Conservation (phyloP, 2,329 filamentous ascomycete species). For the Leptographium flavum region DNA sequence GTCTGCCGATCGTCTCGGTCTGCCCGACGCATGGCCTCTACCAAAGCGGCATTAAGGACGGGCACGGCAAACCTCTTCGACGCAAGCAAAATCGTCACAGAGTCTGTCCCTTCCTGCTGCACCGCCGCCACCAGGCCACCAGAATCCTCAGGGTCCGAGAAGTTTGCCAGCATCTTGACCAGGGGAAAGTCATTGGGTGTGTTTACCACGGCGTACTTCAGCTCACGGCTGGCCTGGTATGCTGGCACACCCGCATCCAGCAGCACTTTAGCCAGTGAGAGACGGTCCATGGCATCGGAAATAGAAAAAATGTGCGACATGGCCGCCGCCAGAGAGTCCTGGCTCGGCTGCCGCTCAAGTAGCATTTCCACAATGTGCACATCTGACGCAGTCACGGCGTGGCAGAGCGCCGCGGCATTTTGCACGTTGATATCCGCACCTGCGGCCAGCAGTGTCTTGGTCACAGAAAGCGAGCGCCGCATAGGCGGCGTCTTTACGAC, state of each 20-base stretch:
- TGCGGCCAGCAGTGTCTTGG: conserved; percentile 31
- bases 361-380: conserved; percentile 33
- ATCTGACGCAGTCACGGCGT: conserved; percentile 32
- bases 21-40: conserved; percentile 26
- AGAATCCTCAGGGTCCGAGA: conserved; percentile 36
- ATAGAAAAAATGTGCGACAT: conserved; percentile 39
- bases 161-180: conserved; percentile 27
- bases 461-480: conserved; percentile 25
- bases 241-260: conserved; percentile 33
- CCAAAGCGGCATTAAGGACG: conserved; percentile 27
- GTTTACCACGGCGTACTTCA: conserved; percentile 33
- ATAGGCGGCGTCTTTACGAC: conserved; percentile 23
- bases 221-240: conserved; percentile 33
- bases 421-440: conserved; percentile 41
- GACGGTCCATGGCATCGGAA: conserved; percentile 32
- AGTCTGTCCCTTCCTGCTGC: conserved; percentile 27
- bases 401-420: conserved; percentile 35
- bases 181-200: conserved; percentile 34
- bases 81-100: conserved; percentile 30
- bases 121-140: conserved; percentile 32
- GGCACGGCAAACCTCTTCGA: conserved; percentile 21
- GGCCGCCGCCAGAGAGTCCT: conserved; percentile 30
- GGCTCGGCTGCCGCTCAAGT: conserved; percentile 25
- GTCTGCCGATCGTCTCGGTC: conserved; percentile 24
- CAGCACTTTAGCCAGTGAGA: conserved; percentile 34